Base-by-base conservation (phyloP, 495 filamentous ascomycete genomes). In the Annulohypoxylon stygium region DNA sequence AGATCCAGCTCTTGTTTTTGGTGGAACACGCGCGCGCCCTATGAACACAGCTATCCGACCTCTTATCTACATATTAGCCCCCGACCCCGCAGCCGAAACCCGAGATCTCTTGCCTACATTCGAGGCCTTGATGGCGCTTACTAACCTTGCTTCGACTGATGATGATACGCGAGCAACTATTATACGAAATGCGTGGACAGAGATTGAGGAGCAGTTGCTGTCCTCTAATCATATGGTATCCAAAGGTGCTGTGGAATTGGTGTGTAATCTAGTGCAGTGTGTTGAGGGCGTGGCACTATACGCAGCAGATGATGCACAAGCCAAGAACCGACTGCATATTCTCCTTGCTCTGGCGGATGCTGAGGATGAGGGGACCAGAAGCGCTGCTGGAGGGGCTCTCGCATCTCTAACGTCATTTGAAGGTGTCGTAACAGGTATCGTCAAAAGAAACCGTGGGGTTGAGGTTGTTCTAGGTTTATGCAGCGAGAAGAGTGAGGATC, bases 241-340 rank as follows among this genome's bases (percentile, higher is more conserved):
- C 51, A 92, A 94, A 11, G 96, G 95, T 12, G 88, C 93, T 1
- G 91, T 92, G 33, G 95, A 99, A 81, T 86, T 99, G 16, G 83
- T 98, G 53, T 99, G 96, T 82, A 99, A 99, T 75, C 84, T 99
- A 55, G 92, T 94, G 81, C 91, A 91, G 61, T 90, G 88, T 54
- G 88, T 93, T n/a, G 81, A 88, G 2, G 93, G 93, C 2, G 81
- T 94, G 10, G 86, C 90, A 41, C 87, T 92, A 50, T 97, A 94
- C 71, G 93, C 91, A 0, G 92, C 92, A 57, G 90, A 89, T 20
- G 85, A 85, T 8, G 83, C 88, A 64, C 85, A 88, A 59, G 92
- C 94, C 1, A 83, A 82, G 2, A 90, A 93, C 61, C 85, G 94
- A 18, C 78, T 98, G 59, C 91, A 95, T 74, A 88, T 98, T 25